Evolutionary conservation across 1,284 basidiomycete species (phyloP).

Genomic region (Puccinia polysora): DNA sequence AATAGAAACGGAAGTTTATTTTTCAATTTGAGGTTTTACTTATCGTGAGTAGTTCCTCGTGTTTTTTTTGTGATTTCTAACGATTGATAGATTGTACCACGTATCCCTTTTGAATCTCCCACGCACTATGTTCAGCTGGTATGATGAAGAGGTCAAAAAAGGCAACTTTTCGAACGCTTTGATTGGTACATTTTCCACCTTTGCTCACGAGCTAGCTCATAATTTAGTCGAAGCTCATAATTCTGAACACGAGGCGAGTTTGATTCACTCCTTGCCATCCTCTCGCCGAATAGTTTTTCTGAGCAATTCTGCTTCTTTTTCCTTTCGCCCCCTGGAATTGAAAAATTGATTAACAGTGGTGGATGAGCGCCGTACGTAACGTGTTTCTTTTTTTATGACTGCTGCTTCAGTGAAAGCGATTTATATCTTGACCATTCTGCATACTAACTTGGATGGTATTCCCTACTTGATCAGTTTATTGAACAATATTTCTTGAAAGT

Average conservation of each 20-base stretch:
- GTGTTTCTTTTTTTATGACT: not conserved
- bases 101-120: not conserved
- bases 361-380: constrained; percentile 41
- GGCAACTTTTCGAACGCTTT: constrained; percentile 41
- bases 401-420: no score
- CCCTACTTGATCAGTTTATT: constrained; percentile 20
- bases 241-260: constrained; percentile 40
- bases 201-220: constrained; percentile 43
- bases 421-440: not conserved
- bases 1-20: constrained; percentile 85
- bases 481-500: constrained; percentile 44
- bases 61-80: not conserved
- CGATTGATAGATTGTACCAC: not conserved
- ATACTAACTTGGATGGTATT: not conserved
- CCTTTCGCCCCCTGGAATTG: not conserved
- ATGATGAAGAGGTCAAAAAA: constrained; percentile 42
- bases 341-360: constrained; percentile 32
- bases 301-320: not conserved
- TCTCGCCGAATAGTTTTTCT: not conserved
- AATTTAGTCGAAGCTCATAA: constrained; percentile 43
- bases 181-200: constrained; percentile 41
- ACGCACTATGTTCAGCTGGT: constrained; percentile 20
- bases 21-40: constrained; percentile 63
- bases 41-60: constrained; percentile 29
- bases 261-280: not conserved